Evolutionary conservation across 2,329 filamentous ascomycete genomes (phyloP), one percentile per base, ranked within the genome.

Genomic region (Arachnopeziza araneosa): DNA sequence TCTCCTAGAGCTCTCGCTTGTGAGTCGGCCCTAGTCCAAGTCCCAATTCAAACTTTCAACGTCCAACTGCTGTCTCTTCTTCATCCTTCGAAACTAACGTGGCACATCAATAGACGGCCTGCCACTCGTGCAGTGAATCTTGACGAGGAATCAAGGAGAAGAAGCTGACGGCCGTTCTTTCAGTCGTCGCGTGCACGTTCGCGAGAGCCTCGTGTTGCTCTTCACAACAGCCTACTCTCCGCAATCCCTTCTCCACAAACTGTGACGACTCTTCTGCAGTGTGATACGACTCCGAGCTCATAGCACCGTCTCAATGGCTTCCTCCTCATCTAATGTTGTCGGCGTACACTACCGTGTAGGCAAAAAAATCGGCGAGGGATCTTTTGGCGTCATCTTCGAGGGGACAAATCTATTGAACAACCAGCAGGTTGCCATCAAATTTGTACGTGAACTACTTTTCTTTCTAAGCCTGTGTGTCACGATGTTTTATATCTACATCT

Each of bases 361-460:
- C 71, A 98, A 98, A 85, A 99, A 99, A 82, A 98, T 99, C 70
- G 95, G 95, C 75, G 95, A 98, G 84, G 93, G 93, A 67, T 96
- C 92, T 49, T 98, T 98, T 73, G 93, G 93, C 81, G 95, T 98
- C 70, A 97, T 98, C 74, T 98, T 98, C 73, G 95, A 98, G 78
- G 95, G 95, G 69, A 98, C 93, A 73, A 99, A 99, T 76, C 83
- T 99, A 70, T 83, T 99, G 76, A 99, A 99, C 82, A 97, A 96
- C 78, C 95, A 98, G 77, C 93, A 97, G 79, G 93, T 99, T 65
- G 95, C 95, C 72, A 99, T 99, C 82, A 99, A 99, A 82, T 99
- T 99, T 78, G 91, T 96, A 79, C 73, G 90, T 87, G 60, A 56
- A 50, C 55, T 30, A 14, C 14, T 44, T 44, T 19, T 44, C 36